Percentiles rank a stretch among this genome's conserved stretches.
Evolutionary conservation across 2,329 filamentous ascomycete genomes (phyloP).

Genomic region (Alternaria tenuissima): DNA sequence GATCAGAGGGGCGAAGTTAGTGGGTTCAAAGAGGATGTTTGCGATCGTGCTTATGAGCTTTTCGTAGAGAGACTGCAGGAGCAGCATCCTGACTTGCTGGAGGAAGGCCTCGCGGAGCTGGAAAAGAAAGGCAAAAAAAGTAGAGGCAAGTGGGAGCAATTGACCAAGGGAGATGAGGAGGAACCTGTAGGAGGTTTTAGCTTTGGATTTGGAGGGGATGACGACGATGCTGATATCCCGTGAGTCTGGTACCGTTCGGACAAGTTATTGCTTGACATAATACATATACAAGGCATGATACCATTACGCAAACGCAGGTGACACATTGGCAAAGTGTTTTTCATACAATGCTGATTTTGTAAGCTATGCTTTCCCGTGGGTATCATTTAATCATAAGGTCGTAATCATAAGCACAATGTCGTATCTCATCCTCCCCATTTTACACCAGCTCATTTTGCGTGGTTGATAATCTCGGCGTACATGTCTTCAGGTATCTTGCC

Average conservation of each 20-base stretch:
- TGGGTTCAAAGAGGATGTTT: slow-evolving; percentile 77
- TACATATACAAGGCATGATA: neutral
- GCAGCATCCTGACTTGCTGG: slow-evolving; percentile 69
- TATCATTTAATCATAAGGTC: slow-evolving; percentile 17
- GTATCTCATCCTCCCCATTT: neutral
- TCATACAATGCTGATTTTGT: neutral
- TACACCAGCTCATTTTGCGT: slow-evolving; percentile 70
- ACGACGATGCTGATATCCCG: slow-evolving; percentile 54
- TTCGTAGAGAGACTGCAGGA: slow-evolving; percentile 75
- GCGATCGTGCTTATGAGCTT: slow-evolving; percentile 72
- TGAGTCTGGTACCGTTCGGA: slow-evolving; percentile 18
- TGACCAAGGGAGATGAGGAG: slow-evolving; percentile 66
- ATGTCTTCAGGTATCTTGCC: slow-evolving; percentile 90
- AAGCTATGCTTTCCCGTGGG: slow-evolving; percentile 2
- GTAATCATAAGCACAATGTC: slow-evolving; percentile 14
- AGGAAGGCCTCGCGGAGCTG: slow-evolving; percentile 70
- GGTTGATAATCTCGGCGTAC: slow-evolving; percentile 87
- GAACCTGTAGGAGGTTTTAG: slow-evolving; percentile 61
- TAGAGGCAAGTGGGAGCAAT: slow-evolving; percentile 80
- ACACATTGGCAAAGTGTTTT: neutral
- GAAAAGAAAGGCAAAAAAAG: slow-evolving; percentile 73
- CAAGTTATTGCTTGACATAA: neutral
- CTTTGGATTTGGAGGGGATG: slow-evolving; percentile 68
- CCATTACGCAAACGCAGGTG: no score
- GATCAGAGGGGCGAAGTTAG: slow-evolving; percentile 87